Percentiles rank a stretch among this genome's conserved stretches.
These are phyloP conservation scores for Beauveria sp. DNA, from an alignment of 2,329 filamentous ascomycete genomes.

Conservation along the genomic window DNA sequence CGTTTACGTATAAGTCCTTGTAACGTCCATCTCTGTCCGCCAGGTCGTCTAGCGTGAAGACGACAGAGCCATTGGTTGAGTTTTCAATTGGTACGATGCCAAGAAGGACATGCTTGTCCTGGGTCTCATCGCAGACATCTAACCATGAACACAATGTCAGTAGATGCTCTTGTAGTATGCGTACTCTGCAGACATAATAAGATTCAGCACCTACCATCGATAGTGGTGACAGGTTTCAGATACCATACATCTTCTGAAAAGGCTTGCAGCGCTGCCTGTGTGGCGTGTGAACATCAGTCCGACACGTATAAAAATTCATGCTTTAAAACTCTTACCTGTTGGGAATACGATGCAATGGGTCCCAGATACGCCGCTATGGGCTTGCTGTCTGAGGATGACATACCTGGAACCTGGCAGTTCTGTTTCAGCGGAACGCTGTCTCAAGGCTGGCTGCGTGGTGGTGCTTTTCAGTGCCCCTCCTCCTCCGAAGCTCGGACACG, in stretches of 20 bases:
- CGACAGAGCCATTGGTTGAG: constrained; percentile 86
- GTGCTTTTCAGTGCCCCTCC: background rate
- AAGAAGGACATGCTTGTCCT: constrained; percentile 53
- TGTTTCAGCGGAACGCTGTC: background rate
- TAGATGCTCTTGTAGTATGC: background rate
- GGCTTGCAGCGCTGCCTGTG: constrained; percentile 37
- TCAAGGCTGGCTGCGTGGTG: background rate
- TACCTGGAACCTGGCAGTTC: background rate
- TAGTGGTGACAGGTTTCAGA: constrained; percentile 43
- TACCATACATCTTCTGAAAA: constrained; percentile 43
- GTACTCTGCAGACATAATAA: constrained; percentile 10
- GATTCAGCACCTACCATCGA: constrained; percentile 32
- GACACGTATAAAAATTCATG: background rate
- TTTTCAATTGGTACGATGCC: constrained; percentile 95
- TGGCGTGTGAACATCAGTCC: background rate
- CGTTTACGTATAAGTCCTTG: constrained; percentile 65
- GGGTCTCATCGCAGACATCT: constrained; percentile 78
- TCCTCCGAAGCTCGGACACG: background rate
- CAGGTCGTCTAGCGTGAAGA: constrained; percentile 83
- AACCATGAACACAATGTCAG: background rate
- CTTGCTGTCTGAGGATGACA: constrained; percentile 4
- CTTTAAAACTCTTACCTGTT: constrained; percentile 1
- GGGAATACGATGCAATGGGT: constrained; percentile 9
- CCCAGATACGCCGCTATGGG: constrained; percentile 10
- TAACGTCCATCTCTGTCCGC: constrained; percentile 63